Percentiles rank a stretch among this genome's conserved stretches.
These are phyloP conservation scores for Alloascoidea africana DNA, from an alignment of 805 yeast species.

Conservation along the genomic window DNA sequence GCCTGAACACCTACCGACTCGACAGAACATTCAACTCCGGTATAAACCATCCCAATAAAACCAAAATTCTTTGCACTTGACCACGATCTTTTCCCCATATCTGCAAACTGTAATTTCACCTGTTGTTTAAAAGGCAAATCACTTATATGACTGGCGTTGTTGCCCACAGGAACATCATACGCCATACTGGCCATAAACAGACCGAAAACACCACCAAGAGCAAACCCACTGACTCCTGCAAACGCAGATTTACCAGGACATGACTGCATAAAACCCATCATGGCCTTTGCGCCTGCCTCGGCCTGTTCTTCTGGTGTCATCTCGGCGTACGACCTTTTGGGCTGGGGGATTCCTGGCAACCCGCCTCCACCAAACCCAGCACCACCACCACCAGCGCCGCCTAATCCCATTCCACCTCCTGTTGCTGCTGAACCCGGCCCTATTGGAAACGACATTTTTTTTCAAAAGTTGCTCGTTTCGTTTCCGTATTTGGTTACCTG, in stretches of 20 bases:
- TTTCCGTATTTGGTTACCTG: no score
- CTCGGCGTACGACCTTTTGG: constrained; percentile 37
- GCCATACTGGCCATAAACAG: constrained; percentile 74
- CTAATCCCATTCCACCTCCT: no score
- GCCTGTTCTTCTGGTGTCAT: constrained; percentile 91
- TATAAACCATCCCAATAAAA: constrained; percentile 75
- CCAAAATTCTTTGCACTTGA: constrained; percentile 90
- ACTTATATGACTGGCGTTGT: constrained; percentile 40
- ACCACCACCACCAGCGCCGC: constrained; percentile 6
- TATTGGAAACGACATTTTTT: no score
- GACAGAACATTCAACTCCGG: constrained; percentile 85
- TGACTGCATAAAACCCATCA: constrained; percentile 75
- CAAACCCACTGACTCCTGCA: constrained; percentile 90
- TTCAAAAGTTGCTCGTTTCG: no score
- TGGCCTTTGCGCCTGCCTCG: constrained; percentile 70
- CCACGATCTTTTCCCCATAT: constrained; percentile 84
- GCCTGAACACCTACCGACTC: constrained; percentile 33
- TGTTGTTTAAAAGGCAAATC: constrained; percentile 89
- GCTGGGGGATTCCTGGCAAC: no score
- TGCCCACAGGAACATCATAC: constrained; percentile 63
- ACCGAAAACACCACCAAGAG: constrained; percentile 91
- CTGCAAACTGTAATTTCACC: constrained; percentile 77
- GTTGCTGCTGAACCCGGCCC: no score
- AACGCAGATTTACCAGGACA: constrained; percentile 90
- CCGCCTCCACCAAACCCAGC: constrained; percentile 2